Conservation (phyloP, 129 eudicot species). For the Glebionis coronaria region DNA sequence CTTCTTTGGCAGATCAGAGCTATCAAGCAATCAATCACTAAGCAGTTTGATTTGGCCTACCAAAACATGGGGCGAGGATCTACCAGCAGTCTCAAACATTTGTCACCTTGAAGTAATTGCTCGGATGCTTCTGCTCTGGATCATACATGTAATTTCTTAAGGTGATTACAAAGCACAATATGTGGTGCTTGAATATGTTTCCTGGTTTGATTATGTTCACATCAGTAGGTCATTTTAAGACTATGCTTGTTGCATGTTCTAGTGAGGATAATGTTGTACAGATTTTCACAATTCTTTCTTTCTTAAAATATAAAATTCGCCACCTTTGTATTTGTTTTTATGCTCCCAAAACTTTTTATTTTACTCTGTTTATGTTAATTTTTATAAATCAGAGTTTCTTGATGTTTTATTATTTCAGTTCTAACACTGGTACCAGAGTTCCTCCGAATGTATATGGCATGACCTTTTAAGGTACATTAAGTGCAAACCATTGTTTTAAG, state of each 20-base stretch:
- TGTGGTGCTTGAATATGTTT: conserved; percentile 37
- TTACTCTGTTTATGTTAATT: neutral
- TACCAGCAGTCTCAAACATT: conserved; percentile 9
- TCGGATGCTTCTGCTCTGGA: conserved; percentile 32
- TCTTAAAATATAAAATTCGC: conserved; percentile 25
- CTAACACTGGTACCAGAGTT: conserved; percentile 48
- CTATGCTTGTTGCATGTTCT: too few relatives aligned
- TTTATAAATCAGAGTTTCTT: conserved; percentile 34
- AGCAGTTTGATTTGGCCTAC: conserved; percentile 10
- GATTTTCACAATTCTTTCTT: conserved; percentile 20
- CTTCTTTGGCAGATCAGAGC: neutral
- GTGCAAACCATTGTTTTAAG: conserved; percentile 10
- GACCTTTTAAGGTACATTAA: conserved; percentile 26
- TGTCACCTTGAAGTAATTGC: conserved; percentile 21
- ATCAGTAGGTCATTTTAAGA: conserved; percentile 17
- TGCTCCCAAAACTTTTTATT: conserved; percentile 25
- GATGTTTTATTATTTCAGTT: conserved; percentile 43
- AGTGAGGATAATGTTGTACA: conserved; percentile 31
- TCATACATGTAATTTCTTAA: conserved; percentile 38
- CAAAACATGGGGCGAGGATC: conserved; percentile 19
- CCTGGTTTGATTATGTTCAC: conserved; percentile 28
- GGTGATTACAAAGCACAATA: conserved; percentile 45
- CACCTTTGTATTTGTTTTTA: conserved; percentile 24
- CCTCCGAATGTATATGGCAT: conserved; percentile 26
- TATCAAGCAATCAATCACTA: conserved; percentile 6